Base-by-base conservation (phyloP, 768 basidiomycete species). In the Pleurotus platypus region DNA sequence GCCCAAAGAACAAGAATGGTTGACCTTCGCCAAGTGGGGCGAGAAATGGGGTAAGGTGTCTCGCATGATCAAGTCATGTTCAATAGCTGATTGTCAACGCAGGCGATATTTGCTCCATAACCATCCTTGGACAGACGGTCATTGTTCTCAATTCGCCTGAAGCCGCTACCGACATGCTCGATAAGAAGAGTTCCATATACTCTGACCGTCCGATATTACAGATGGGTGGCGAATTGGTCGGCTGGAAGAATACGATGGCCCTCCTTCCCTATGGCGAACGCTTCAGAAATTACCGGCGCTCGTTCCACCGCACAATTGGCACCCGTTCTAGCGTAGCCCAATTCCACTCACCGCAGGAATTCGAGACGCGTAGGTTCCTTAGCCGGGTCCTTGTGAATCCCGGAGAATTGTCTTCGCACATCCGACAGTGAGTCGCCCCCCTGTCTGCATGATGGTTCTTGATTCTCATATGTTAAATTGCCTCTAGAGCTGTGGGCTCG, bases 121-220 rank as follows among this genome's bases (percentile, higher is more conserved):
- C 81, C 24, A 72, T 86, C 12, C 70, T 87, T 4, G 84, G 85
- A 2, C 85, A 85, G 59, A 74, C 83, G 42, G 67, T 87, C 37
- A 66, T 87, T 39, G 69, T 87, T 46, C 60, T 87, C 26, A 85
- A 84, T 63, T 80, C 77, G 9, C 73, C 72, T 18, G 73, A 76
- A 63, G 62, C 73, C 16, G 82, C 83, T 15, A 67, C 72, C 57
- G 83, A 86, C 53, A 75, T 88, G 71, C 73, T 87, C 49, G 84
- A 88, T 66, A 85, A 85, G 70, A 85, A 85, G 62, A 84, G 83
- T 58, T 74, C 81, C 24, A 76, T 81, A 43, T 87, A 87, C 66
- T 87, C 86, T 16, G 86, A 87, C 61, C 81, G 86, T n/a, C 86
- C 86, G 48, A 69, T 68, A 47, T 66, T 78, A 12, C 75, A 77